phyloP scores from a whole-genome alignment of 1,284 basidiomycete species.

The Filobasidium uniguttulatum region DNA sequence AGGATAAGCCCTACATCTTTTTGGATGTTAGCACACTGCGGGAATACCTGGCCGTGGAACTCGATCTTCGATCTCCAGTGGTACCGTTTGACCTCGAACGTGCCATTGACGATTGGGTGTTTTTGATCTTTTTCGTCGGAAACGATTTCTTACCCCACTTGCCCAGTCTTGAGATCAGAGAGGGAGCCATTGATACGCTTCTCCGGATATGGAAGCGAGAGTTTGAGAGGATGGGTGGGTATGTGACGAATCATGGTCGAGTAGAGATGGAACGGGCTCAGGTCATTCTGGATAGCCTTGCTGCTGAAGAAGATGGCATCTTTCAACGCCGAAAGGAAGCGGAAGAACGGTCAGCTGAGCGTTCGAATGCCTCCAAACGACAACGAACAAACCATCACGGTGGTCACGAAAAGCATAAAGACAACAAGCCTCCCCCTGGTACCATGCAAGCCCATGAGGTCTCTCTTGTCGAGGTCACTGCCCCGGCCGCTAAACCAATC shows the following conservation, averaged over 20 bases:
- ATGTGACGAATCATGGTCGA: constrained; percentile 84
- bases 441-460: constrained; percentile 12
- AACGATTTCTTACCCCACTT: constrained; percentile 96
- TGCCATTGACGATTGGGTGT: constrained; percentile 95
- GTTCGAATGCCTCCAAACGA: constrained; percentile 43
- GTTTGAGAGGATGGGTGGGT: constrained; percentile 88
- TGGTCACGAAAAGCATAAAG: constrained; percentile 44
- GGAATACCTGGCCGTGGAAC: constrained; percentile 94
- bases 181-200: constrained; percentile 95
- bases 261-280: constrained; percentile 76
- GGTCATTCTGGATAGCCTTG: constrained; percentile 88
- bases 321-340: constrained; percentile 81
- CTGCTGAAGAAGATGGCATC: constrained; percentile 85
- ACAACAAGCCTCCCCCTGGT: constrained; percentile 30
- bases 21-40: constrained; percentile 88
- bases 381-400: background rate
- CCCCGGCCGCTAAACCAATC: constrained; percentile 19
- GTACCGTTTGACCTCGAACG: constrained; percentile 93
- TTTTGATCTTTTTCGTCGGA: constrained; percentile 90
- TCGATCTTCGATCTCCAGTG: constrained; percentile 59
- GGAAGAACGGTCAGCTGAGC: constrained; percentile 66
- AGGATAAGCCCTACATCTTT: constrained; percentile 98
- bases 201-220: constrained; percentile 91
- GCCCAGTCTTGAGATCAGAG: constrained; percentile 91
- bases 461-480: constrained; percentile 28